Conservation (phyloP, 306 rosid species). For the Cicer pinnatifidum region DNA sequence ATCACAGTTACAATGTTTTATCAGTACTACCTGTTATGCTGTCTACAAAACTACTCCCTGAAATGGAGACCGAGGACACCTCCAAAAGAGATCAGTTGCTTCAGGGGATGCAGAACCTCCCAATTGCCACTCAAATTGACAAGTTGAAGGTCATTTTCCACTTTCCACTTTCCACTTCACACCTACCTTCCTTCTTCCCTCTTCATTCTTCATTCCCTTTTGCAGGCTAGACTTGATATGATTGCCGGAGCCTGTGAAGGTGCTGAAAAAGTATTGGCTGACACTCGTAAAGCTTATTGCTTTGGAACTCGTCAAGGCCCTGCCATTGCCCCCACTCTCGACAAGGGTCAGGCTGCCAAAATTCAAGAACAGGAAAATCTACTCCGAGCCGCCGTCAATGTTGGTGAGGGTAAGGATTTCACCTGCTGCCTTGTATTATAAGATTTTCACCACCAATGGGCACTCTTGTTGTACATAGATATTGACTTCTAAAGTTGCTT, state of each 20-base stretch:
- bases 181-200: background rate
- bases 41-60: constrained; percentile 84
- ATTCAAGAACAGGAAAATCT: constrained; percentile 90
- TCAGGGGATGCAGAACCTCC: constrained; percentile 84
- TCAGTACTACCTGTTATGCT: constrained; percentile 86
- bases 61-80: constrained; percentile 84
- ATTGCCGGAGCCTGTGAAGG: constrained; percentile 93
- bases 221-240: constrained; percentile 83
- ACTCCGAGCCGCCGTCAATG: constrained; percentile 87
- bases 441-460: background rate
- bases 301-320: constrained; percentile 89
- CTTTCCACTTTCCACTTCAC: constrained; percentile 26
- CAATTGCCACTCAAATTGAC: constrained; percentile 72
- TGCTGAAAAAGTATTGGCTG: constrained; percentile 91
- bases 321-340: constrained; percentile 75
- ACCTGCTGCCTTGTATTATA: background rate
- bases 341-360: constrained; percentile 95
- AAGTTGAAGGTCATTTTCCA: constrained; percentile 66
- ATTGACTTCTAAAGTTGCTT: background rate
- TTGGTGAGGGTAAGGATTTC: constrained; percentile 65
- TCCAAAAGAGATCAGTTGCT: constrained; percentile 79
- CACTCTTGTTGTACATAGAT: background rate
- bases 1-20: background rate
- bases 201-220: constrained; percentile 29
- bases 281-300: constrained; percentile 89